Evolutionary conservation across 129 eudicot species (phyloP).

Genomic region (Solidago caesia): DNA sequence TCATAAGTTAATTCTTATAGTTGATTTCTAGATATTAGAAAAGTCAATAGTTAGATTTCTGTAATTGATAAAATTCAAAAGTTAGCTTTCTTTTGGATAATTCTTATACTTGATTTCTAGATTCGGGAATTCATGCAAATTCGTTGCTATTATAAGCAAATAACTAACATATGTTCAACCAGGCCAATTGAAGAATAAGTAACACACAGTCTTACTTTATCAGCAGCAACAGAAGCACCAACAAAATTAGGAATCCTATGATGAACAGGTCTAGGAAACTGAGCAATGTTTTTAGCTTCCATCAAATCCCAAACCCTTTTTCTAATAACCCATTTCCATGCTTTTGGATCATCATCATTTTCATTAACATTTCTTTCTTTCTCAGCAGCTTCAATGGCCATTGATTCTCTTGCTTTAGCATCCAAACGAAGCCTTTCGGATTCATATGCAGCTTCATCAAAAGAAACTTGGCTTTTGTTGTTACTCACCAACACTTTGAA

Average conservation of each 20-base stretch:
- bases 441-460: constrained; percentile 70
- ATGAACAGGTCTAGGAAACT: constrained; percentile 93
- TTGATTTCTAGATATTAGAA: too few relatives aligned
- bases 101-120: too few relatives aligned
- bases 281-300: constrained; percentile 83
- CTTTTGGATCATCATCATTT: constrained; percentile 58
- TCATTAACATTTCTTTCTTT: constrained; percentile 18
- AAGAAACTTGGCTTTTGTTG: constrained; percentile 32
- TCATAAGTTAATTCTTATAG: too few relatives aligned
- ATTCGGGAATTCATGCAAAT: too few relatives aligned
- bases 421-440: constrained; percentile 72
- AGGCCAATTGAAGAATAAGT: background rate
- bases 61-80: too few relatives aligned
- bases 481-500: constrained; percentile 26
- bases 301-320: constrained; percentile 92
- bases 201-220: constrained; percentile 36
- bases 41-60: too few relatives aligned
- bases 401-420: constrained; percentile 69
- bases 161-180: too few relatives aligned
- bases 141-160: too few relatives aligned
- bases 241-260: constrained; percentile 90
- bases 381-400: constrained; percentile 60
- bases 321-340: constrained; percentile 82
- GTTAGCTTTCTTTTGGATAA: too few relatives aligned
- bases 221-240: constrained; percentile 70